phyloP scores from a whole-genome alignment of 2,329 filamentous ascomycete species.

The Colletotrichum noveboracense region DNA sequence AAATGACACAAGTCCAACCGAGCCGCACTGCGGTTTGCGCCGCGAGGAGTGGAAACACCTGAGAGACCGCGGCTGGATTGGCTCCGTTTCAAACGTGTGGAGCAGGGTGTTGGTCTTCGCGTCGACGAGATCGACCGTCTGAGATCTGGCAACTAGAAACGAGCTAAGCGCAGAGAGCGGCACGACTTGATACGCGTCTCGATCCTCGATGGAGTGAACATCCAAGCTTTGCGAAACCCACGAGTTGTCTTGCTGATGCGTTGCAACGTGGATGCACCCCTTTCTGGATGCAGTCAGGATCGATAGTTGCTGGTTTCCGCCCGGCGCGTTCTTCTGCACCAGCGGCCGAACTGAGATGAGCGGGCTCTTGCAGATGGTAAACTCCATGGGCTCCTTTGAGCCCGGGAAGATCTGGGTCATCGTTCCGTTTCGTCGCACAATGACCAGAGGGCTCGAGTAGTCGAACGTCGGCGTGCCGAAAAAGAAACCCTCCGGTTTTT shows the following conservation, averaged over 20 bases:
- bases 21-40: conserved; percentile 57
- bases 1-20: conserved; percentile 64
- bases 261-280: conserved; percentile 55
- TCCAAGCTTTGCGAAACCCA: conserved; percentile 59
- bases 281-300: conserved; percentile 55
- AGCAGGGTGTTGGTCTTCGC: conserved; percentile 51
- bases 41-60: conserved; percentile 62
- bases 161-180: conserved; percentile 61
- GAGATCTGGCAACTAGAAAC: conserved; percentile 64
- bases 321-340: conserved; percentile 47
- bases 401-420: conserved; percentile 63
- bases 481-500: conserved; percentile 67
- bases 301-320: conserved; percentile 16
- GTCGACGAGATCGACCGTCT: conserved; percentile 63
- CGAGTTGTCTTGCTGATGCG: conserved; percentile 36
- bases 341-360: conserved; percentile 56
- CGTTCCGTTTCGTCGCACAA: conserved; percentile 69
- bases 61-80: conserved; percentile 64
- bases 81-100: conserved; percentile 66
- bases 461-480: conserved; percentile 54
- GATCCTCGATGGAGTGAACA: conserved; percentile 38
- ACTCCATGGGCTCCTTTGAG: conserved; percentile 44
- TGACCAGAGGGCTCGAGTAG: conserved; percentile 53
- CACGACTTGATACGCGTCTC: conserved; percentile 62
- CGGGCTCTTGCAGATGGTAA: conserved; percentile 56